Base-by-base conservation (phyloP, 805 yeast species). In the Candida krabiensis region DNA sequence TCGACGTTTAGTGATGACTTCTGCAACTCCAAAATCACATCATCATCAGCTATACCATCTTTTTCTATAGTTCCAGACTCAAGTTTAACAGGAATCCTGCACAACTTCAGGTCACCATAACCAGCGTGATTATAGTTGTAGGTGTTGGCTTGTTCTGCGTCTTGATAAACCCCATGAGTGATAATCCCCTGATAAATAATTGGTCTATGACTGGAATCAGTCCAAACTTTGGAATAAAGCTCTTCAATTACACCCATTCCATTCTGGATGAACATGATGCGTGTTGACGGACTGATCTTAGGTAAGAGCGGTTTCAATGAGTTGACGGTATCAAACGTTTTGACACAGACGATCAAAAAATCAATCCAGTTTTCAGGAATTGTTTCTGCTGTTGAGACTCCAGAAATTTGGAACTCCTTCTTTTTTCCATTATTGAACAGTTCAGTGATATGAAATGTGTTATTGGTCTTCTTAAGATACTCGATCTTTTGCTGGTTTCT, bases 81-180 rank as follows among this genome's bases (percentile, higher is more conserved):
- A 11, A 22, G 46, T 23, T 59, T 56, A 40, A 58, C 63, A 5
- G 89, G 88, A 5, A 82, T 54, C 38, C 67, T 64, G 1, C 90
- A 75, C 19, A 87, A 56, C 44, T 74, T 70, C 39, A 89, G 60
- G 29, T 71, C 72, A 0, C 91, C 95, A 24, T 59, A 56, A 0
- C 93, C 95, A n/a, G 85, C 90, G 61, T 84, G 95, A 23, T 67
- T 67, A 44, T 69, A 76, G 12, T 63, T 64, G 48, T 66, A 76
- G 1, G 70, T 70, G 13, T 64, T 44, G 1, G 27, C 25, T 15
- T 53, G 36, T 2, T 35, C 46, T 0, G 31, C 16, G 18, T 51
- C 50, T 26, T 78, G 76, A 61, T 74, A 83, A 0, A 83, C 86
- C 9, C 96, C 98, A 59, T 91, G 97, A 3, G 86, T 77, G 30